Base-by-base conservation (phyloP, 257 asterid genomes). In the Paulownia fortunei region DNA sequence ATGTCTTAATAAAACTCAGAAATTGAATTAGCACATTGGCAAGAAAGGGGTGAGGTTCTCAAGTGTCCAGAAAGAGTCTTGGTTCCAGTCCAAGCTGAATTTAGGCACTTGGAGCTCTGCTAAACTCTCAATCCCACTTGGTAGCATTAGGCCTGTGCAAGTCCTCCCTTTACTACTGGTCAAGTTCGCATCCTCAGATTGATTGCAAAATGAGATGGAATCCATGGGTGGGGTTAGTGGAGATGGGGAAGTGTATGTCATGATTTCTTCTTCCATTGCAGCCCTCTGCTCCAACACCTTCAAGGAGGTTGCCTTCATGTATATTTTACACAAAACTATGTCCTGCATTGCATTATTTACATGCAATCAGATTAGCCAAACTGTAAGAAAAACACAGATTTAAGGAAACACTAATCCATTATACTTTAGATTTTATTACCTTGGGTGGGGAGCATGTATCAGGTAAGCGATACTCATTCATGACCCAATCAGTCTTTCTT, bases 381-480 rank as follows among this genome's bases (percentile, higher is more conserved):
- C 13, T 63, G 26, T 36, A n/a, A 34, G 49, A n/a, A 30, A 11
- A 0, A 49, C 21, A 49, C 23, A 3, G 19, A 16, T 49, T 49
- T n/a, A 3, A 49, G 55, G 15, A 49, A 49, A 49, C 8, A 49
- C 21, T 4, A 49, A 49, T 49, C 55, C 18, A 47, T 16, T 15
- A n/a, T 1, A 18, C 3, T 52, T 13, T 13, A 19, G 24, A 54
- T 11, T 56, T n/a, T n/a, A n/a, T 8, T 83, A 87, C 90, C 87
- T 83, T 79, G n/a, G 79, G 84, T 18, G 46, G 54, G 54, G 84
- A 58, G 44, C 41, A 9, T 10, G 65, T 0, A 65, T 90, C 87
- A 10, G 93, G 90, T 42, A 90, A 82, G 7, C 88, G 85, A 39
- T 85, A 90, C 76, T 90, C 96, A 30, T 90, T 88, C 96, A 90